Conservation (phyloP, 1,284 basidiomycete species). For the Leccinum pachyderme region DNA sequence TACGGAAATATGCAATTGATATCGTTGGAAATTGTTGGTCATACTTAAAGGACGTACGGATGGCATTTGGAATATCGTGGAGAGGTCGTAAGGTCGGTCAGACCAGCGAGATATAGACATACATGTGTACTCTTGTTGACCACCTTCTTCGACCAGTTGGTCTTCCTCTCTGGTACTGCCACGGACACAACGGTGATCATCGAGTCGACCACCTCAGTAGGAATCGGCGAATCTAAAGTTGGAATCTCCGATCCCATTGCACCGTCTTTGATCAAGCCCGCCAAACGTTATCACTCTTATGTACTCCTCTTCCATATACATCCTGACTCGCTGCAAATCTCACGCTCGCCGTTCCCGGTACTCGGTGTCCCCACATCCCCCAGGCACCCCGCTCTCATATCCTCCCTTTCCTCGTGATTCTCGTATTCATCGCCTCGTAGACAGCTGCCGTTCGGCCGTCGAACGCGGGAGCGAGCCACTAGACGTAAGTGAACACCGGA, state of each 20-base stretch:
- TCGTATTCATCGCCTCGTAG: constrained; percentile 17
- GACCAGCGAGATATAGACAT: background rate
- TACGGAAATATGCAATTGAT: constrained; percentile 37
- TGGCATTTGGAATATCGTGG: background rate
- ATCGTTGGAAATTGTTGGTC: constrained; percentile 35
- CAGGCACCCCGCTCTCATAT: constrained; percentile 17
- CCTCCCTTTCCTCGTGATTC: constrained; percentile 16
- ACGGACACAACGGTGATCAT: constrained; percentile 27
- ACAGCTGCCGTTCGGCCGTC: constrained; percentile 19
- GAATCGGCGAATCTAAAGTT: constrained; percentile 36
- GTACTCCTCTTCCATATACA: constrained; percentile 23
- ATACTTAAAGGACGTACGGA: constrained; percentile 33
- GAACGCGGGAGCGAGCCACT: constrained; percentile 32
- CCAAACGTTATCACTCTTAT: constrained; percentile 34
- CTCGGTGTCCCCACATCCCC: constrained; percentile 18
- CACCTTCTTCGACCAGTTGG: constrained; percentile 18
- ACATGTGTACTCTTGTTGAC: constrained; percentile 33
- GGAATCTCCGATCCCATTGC: constrained; percentile 31
- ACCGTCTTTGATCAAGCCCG: constrained; percentile 21
- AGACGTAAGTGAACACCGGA: constrained; percentile 34
- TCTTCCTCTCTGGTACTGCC: constrained; percentile 30
- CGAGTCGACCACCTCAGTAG: constrained; percentile 11
- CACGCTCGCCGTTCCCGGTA: constrained; percentile 17
- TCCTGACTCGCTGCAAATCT: constrained; percentile 23
- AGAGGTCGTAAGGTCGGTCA: too few species aligned